Evolutionary conservation across 2,329 filamentous ascomycete genomes (phyloP), one percentile per base, ranked within the genome.

Genomic region (Scolecobasidium constrictum): DNA sequence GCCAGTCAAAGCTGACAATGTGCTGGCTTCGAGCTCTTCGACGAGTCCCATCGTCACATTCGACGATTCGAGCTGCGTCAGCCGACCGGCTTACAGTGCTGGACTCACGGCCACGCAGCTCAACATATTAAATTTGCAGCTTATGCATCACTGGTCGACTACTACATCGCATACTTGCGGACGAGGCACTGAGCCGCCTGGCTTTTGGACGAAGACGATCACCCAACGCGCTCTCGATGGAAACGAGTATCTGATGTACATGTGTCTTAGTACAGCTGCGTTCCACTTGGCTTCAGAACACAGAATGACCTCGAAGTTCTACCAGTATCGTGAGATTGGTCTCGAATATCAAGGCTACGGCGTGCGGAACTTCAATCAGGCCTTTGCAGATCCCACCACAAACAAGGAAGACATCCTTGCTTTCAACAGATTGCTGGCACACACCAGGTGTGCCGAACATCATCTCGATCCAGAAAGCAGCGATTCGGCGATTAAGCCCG

Each of bases 71-170:
- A 31, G 26, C n/a, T n/a, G n/a, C n/a, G n/a, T n/a, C n/a, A 7
- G n/a, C 9, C 9, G n/a, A 9, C n/a, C n/a, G 26, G 26, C 26
- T 31, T 31, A 31, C n/a, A 31, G 9, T 31, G n/a, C 9, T 31
- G 9, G 9, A 7, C 26, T 31, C 9, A 31, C 26, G n/a, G 26
- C 26, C 9, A 31, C 26, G n/a, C 26, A 31, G 26, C 26, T 31
- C 26, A 31, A 31, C 26, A 31, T 31, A n/a, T 31, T 31, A 31
- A 31, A 31, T n/a, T 31, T 31, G 26, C 26, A 31, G 26, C n/a
- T 31, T 7, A 31, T 31, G 26, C 26, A 31, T n/a, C 26, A 31
- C 26, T 31, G 26, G 26, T 31, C 26, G n/a, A 31, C 26, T 31
- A n/a, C n/a, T 9, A 31, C 26, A n/a, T 31, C 26, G 9, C n/a